Percentiles rank a stretch among this genome's conserved stretches.
Evolutionary conservation across 306 rosid genomes (phyloP).

Genomic region (Quercus alba): DNA sequence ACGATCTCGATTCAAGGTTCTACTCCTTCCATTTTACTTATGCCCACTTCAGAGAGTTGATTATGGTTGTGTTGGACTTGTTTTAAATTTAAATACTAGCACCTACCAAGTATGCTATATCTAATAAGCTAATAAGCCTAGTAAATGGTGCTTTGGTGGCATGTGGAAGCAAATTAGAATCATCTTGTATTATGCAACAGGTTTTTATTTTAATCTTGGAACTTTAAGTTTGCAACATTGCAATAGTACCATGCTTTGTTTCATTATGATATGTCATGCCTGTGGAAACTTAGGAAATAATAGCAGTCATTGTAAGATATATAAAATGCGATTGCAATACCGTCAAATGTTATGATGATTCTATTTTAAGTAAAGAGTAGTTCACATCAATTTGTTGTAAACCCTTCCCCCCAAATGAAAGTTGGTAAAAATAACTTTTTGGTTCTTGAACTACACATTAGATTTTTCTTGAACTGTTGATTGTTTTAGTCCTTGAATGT

Average conservation of each 20-base stretch:
- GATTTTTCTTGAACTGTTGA: too few species aligned
- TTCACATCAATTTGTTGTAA: too few species aligned
- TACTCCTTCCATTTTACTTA: slow-evolving; percentile 10
- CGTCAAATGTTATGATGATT: too few species aligned
- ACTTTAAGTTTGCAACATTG: not conserved
- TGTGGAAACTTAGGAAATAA: not conserved
- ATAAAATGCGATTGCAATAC: too few species aligned
- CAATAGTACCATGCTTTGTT: not conserved
- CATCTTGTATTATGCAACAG: not conserved
- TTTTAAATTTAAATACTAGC: not conserved
- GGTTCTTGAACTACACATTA: too few species aligned
- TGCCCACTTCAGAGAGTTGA: not conserved
- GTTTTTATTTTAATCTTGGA: not conserved
- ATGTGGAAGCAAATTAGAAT: not conserved
- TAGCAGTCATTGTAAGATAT: not conserved
- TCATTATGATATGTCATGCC: not conserved
- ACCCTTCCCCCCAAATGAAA: too few species aligned
- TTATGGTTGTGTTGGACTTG: not conserved
- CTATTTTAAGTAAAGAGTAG: too few species aligned
- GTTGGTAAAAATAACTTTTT: too few species aligned
- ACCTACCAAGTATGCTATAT: not conserved
- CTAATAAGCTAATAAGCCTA: not conserved
- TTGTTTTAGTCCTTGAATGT: too few species aligned
- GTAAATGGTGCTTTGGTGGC: not conserved
- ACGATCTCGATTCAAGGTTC: slow-evolving; percentile 86